A percentile compares a stretch with the other conserved stretches of the same genome.
Conservation (phyloP, 164 flowering plant genomes). For the Cinnamomum micranthum region DNA sequence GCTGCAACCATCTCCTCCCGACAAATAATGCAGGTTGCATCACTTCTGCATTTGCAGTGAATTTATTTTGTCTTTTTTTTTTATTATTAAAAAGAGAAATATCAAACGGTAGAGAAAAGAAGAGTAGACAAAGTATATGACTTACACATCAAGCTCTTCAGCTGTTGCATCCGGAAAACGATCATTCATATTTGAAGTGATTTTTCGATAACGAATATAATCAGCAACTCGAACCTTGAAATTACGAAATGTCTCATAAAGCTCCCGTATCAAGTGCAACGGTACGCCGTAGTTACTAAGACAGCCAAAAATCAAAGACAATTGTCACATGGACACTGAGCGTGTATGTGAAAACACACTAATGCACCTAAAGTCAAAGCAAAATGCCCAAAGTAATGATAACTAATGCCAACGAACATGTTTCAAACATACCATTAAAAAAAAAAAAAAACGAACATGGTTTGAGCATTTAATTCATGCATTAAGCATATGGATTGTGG, state of each 20-base stretch:
- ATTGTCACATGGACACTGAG: background rate
- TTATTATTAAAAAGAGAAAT: background rate
- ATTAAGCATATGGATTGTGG: too few relatives aligned
- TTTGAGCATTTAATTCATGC: too few relatives aligned
- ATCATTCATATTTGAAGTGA: conserved; percentile 98
- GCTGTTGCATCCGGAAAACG: conserved; percentile 96
- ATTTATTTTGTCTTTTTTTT: background rate
- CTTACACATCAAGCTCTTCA: conserved; percentile 86
- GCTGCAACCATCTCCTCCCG: conserved; percentile 99
- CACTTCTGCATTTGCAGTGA: conserved; percentile 58
- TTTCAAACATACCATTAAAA: too few relatives aligned
- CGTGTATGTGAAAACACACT: background rate
- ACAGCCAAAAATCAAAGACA: background rate
- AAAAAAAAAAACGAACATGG: background rate
- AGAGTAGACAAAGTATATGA: conserved; percentile 10
- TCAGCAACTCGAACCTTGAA: conserved; percentile 93
- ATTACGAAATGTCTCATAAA: conserved; percentile 93
- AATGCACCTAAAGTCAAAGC: background rate
- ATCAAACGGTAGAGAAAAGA: background rate
- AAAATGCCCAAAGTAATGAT: background rate
- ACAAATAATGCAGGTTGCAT: conserved; percentile 97
- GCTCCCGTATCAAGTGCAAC: conserved; percentile 89
- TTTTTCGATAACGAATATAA: conserved; percentile 90
- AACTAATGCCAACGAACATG: background rate
- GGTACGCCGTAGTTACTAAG: conserved; percentile 94